Conservation (phyloP, 805 yeast species). For the Wickerhamomyces pijperi region DNA sequence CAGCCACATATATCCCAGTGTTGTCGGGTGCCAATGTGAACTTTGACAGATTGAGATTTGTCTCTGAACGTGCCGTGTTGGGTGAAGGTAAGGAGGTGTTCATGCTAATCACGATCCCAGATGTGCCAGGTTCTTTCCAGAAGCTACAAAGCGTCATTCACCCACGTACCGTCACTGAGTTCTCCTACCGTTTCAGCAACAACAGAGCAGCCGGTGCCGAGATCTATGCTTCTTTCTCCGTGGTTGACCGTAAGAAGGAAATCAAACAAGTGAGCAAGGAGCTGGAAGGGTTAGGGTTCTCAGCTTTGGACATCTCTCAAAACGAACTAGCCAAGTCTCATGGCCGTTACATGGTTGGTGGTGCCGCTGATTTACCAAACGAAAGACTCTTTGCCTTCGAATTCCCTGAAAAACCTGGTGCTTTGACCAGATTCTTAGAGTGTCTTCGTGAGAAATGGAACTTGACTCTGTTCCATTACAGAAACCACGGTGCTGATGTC, state of each 20-base stretch:
- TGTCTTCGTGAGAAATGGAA: slow-evolving; percentile 77
- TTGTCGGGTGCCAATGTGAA: slow-evolving; percentile 97
- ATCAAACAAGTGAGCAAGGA: slow-evolving; percentile 49
- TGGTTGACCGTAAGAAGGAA: slow-evolving; percentile 66
- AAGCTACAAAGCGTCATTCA: slow-evolving; percentile 65
- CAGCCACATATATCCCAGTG: slow-evolving; percentile 69
- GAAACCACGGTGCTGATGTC: slow-evolving; percentile 93
- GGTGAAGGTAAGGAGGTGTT: slow-evolving; percentile 98
- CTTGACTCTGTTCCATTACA: slow-evolving; percentile 86
- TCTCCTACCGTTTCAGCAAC: slow-evolving; percentile 69
- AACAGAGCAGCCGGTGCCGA: slow-evolving; percentile 43
- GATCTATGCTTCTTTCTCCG: slow-evolving; percentile 82
- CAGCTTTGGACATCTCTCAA: slow-evolving; percentile 75
- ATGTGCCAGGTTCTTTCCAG: slow-evolving; percentile 81
- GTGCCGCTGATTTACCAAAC: slow-evolving; percentile 58
- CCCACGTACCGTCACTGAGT: slow-evolving; percentile 90
- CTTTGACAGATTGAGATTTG: slow-evolving; percentile 91
- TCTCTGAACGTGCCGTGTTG: slow-evolving; percentile 92
- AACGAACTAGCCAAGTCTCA: slow-evolving; percentile 94
- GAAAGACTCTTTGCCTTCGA: slow-evolving; percentile 80
- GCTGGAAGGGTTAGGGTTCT: slow-evolving; percentile 53
- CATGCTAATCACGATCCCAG: slow-evolving; percentile 83
- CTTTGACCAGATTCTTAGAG: slow-evolving; percentile 68
- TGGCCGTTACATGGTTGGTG: slow-evolving; percentile 94
- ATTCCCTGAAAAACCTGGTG: slow-evolving; percentile 97